Evolutionary conservation across 345 rosid genomes (phyloP).

Genomic region (Rhodomyrtus tomentosa): DNA sequence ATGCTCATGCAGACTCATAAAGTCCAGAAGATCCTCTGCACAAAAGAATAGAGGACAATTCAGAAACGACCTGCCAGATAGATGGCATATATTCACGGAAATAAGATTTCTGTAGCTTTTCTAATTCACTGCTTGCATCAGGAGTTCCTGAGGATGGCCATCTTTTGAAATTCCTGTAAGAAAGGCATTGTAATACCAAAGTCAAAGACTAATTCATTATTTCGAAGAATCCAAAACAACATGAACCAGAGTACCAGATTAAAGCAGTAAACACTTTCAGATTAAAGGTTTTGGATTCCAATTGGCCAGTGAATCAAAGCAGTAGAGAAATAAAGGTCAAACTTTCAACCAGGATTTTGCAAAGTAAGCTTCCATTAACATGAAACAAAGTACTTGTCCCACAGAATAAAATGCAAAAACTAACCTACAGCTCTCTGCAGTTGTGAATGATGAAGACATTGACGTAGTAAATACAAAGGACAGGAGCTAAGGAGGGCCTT

Average conservation of each 20-base stretch:
- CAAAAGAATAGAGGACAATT: neutral
- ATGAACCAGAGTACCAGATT: neutral
- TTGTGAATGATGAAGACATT: neutral
- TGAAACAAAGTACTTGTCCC: neutral
- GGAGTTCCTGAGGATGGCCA: slow-evolving; percentile 14
- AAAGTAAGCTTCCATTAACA: neutral
- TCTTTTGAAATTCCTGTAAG: neutral
- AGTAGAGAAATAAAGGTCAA: neutral
- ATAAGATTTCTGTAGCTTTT: slow-evolving; percentile 16
- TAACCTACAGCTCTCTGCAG: neutral
- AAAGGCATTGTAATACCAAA: neutral
- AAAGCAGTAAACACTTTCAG: neutral
- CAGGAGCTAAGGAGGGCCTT: neutral
- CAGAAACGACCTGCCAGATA: slow-evolving; percentile 58
- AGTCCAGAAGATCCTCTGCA: neutral
- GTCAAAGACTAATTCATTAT: neutral
- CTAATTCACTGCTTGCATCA: slow-evolving; percentile 12
- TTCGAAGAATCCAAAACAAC: neutral
- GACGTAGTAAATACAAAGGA: neutral
- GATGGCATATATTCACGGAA: slow-evolving; percentile 80
- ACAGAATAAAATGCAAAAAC: neutral
- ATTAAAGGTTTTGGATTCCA: neutral
- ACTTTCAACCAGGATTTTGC: neutral
- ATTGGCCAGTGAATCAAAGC: neutral
- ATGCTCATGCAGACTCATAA: neutral